Percentiles rank a stretch among this genome's conserved stretches.
Conservation (phyloP, 768 basidiomycete species). For the Russula olivacea region DNA sequence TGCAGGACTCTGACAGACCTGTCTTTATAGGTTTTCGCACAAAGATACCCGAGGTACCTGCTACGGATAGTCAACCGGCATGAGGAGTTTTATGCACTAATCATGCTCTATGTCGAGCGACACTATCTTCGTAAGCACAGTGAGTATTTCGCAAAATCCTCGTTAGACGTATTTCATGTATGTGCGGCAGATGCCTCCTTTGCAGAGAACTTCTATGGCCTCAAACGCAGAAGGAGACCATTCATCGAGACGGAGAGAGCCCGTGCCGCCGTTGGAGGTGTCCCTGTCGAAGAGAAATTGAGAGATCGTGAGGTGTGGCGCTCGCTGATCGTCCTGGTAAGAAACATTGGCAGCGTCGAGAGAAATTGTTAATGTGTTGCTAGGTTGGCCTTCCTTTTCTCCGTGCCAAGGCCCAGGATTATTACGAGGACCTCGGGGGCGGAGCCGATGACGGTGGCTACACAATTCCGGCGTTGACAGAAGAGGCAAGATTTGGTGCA, state of each 20-base stretch:
- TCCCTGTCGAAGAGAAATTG: conserved; percentile 61
- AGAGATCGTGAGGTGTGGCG: conserved; percentile 61
- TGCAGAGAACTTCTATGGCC: conserved; percentile 91
- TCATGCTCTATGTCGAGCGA: conserved; percentile 87
- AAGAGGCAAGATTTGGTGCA: conserved; percentile 41
- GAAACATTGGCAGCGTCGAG: conserved; percentile 28
- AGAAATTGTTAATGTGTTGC: neutral
- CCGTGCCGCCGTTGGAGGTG: conserved; percentile 57
- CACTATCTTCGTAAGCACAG: conserved; percentile 86
- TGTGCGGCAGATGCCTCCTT: conserved; percentile 76
- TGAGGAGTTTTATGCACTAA: conserved; percentile 88
- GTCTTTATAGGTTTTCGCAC: conserved; percentile 77
- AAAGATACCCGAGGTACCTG: conserved; percentile 89
- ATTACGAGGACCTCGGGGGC: conserved; percentile 86
- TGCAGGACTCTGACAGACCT: neutral
- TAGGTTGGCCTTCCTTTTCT: conserved; percentile 88
- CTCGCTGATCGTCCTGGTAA: conserved; percentile 74
- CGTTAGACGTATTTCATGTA: neutral
- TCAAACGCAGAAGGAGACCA: conserved; percentile 72
- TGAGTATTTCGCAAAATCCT: conserved; percentile 34
- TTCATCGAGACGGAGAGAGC: conserved; percentile 66
- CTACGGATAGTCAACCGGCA: conserved; percentile 87
- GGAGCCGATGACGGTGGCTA: conserved; percentile 48
- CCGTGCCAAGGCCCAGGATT: conserved; percentile 82
- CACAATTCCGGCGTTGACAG: conserved; percentile 42